A percentile compares a stretch with the other conserved stretches of the same genome.
Evolutionary conservation across 2,329 filamentous ascomycete genomes (phyloP).

Genomic region (Aspergillus ibericus): DNA sequence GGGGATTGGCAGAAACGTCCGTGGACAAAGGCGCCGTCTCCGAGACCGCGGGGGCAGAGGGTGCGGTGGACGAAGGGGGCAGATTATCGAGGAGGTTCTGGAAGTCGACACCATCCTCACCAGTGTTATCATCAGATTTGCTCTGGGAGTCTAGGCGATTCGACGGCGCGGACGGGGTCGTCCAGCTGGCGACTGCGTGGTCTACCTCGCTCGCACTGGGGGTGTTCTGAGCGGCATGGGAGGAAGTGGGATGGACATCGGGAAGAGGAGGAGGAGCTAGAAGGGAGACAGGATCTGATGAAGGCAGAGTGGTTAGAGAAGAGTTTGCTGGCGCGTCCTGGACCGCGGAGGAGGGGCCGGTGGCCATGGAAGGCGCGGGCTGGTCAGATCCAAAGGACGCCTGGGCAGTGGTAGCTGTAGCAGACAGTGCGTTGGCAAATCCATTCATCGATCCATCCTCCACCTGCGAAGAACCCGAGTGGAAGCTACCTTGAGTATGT

Average conservation of each 20-base stretch:
- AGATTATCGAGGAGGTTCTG: constrained; percentile 52
- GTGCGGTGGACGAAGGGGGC: constrained; percentile 35
- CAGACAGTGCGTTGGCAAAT: constrained; percentile 30
- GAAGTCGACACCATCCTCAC: constrained; percentile 47
- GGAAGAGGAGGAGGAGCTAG: constrained; percentile 22
- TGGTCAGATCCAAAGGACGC: constrained; percentile 19
- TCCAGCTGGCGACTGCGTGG: constrained; percentile 23
- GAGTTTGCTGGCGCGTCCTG: constrained; percentile 18
- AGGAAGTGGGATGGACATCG: constrained; percentile 24
- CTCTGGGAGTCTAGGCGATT: constrained; percentile 27
- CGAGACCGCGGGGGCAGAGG: constrained; percentile 25
- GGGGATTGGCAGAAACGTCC: constrained; percentile 28
- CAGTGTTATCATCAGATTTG: constrained; percentile 20
- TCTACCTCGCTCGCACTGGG: constrained; percentile 34
- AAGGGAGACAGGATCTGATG: constrained; percentile 29
- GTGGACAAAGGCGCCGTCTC: constrained; percentile 26
- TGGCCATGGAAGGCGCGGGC: constrained; percentile 15
- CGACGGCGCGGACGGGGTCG: constrained; percentile 20
- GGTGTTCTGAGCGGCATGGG: constrained; percentile 29
- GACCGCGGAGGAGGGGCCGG: constrained; percentile 14
- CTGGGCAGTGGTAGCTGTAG: constrained; percentile 16
- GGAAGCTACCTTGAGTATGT: constrained; percentile 34
- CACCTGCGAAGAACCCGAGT: constrained; percentile 25
- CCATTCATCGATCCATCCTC: constrained; percentile 25
- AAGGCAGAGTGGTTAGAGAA: constrained; percentile 26